Conservation (phyloP, 2,329 filamentous ascomycete genomes). For the Thyridium curvatum region DNA sequence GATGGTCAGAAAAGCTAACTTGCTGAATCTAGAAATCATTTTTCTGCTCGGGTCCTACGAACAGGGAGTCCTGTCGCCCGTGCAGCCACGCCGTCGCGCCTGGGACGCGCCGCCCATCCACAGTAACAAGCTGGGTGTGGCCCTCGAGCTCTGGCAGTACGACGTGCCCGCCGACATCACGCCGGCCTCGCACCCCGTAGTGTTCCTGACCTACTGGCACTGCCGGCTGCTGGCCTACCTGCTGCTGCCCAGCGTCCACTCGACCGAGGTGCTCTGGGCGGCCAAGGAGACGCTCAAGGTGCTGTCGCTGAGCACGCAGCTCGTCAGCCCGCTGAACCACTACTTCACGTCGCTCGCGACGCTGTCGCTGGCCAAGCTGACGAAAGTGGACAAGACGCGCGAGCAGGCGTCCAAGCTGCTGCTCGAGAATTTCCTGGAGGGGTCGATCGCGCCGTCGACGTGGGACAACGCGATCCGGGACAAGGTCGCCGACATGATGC, state of each 20-base stretch:
- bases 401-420: slow-evolving; percentile 51
- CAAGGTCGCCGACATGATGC: slow-evolving; percentile 38
- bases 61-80: no score
- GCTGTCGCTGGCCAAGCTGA: slow-evolving; percentile 52
- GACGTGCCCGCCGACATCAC: slow-evolving; percentile 53
- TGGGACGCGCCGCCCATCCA: no score
- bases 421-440: slow-evolving; percentile 50
- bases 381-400: slow-evolving; percentile 45
- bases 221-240: slow-evolving; percentile 58
- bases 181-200: slow-evolving; percentile 42
- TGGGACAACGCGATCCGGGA: slow-evolving; percentile 54
- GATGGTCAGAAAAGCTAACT: background rate
- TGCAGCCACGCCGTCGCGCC: no score
- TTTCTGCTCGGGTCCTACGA: slow-evolving; percentile 5
- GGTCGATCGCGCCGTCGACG: slow-evolving; percentile 37
- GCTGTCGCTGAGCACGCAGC: slow-evolving; percentile 37
- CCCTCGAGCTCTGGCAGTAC: slow-evolving; percentile 61
- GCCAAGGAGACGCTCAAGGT: slow-evolving; percentile 53
- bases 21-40: slow-evolving; percentile 7
- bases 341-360: slow-evolving; percentile 57
- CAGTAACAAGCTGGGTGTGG: slow-evolving; percentile 33
- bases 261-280: slow-evolving; percentile 53
- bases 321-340: slow-evolving; percentile 59
- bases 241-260: slow-evolving; percentile 47
- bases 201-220: slow-evolving; percentile 67